A percentile compares a stretch with the other conserved stretches of the same genome.
These are phyloP conservation scores for Sicyos baderoa DNA, from an alignment of 306 rosid species.

Conservation along the genomic window DNA sequence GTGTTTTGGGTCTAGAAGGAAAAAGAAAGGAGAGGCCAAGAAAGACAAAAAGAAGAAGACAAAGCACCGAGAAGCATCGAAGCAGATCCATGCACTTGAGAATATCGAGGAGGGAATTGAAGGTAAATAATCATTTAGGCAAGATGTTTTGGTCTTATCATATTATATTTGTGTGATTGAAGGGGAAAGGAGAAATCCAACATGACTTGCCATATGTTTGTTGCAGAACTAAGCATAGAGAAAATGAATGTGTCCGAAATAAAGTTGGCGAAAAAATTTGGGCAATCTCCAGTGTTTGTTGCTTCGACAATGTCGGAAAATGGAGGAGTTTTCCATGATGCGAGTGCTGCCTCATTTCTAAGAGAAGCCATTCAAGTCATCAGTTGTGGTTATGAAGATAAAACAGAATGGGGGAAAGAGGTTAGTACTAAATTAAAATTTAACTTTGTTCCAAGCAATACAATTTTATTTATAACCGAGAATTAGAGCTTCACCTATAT, in stretches of 20 bases:
- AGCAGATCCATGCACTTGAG: slow-evolving; percentile 94
- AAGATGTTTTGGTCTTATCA: slow-evolving; percentile 10
- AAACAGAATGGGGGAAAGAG: slow-evolving; percentile 91
- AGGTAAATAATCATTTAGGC: slow-evolving; percentile 36
- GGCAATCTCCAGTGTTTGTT: too few species aligned
- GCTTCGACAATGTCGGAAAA: too few species aligned
- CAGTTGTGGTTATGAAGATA: slow-evolving; percentile 95
- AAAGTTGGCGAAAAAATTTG: slow-evolving; percentile 63
- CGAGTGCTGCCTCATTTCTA: too few species aligned
- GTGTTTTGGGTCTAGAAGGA: slow-evolving; percentile 57
- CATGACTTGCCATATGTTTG: slow-evolving; percentile 6
- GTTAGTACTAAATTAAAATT: slow-evolving; percentile 30
- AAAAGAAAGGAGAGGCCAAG: slow-evolving; percentile 45
- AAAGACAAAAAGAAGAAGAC: slow-evolving; percentile 66
- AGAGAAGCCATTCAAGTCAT: slow-evolving; percentile 26
- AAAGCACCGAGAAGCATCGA: slow-evolving; percentile 86
- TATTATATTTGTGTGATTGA: neutral
- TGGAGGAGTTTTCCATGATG: too few species aligned
- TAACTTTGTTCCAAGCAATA: neutral
- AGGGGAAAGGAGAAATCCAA: neutral
- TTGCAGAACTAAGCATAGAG: slow-evolving; percentile 44
- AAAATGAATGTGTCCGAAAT: slow-evolving; percentile 44
- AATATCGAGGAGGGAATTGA: slow-evolving; percentile 74
- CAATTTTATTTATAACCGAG: too few species aligned
- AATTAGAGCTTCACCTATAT: too few species aligned